Conservation (phyloP, 768 basidiomycete genomes). For the Holtermannia corniformis region DNA sequence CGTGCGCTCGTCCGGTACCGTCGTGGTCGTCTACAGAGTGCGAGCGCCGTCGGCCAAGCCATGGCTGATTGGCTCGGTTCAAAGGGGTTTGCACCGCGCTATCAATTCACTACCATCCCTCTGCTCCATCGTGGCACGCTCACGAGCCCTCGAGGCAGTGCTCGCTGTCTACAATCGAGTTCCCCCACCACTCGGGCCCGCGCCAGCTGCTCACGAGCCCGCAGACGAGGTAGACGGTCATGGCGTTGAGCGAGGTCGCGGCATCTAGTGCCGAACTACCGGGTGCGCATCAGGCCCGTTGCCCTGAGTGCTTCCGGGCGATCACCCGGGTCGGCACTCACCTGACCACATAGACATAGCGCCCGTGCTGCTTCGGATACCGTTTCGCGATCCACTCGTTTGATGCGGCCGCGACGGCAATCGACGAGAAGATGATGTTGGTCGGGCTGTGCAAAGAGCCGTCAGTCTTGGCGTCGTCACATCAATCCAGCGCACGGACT, state of each 20-base stretch:
- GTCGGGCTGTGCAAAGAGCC: conserved; percentile 18
- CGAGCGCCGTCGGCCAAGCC: too few species aligned
- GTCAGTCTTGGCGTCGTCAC: conserved; percentile 1
- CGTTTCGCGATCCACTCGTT: conserved; percentile 28
- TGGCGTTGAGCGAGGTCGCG: conserved; percentile 37
- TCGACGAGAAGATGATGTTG: conserved; percentile 37
- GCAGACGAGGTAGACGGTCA: conserved; percentile 38
- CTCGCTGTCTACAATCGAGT: conserved; percentile 35
- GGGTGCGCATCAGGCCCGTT: too few species aligned
- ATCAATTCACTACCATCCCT: too few species aligned
- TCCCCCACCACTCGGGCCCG: conserved; percentile 38
- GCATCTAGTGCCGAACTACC: conserved; percentile 41
- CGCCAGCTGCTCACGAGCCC: conserved; percentile 27
- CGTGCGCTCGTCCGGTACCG: too few species aligned
- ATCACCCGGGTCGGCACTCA: conserved; percentile 6
- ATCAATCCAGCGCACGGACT: conserved; percentile 14
- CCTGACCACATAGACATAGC: conserved; percentile 36
- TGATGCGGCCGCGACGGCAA: conserved; percentile 24
- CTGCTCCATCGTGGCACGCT: too few species aligned
- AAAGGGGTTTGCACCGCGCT: too few species aligned
- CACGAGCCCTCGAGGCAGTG: conserved; percentile 36
- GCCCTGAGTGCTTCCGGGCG: neutral
- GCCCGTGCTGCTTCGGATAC: conserved; percentile 26
- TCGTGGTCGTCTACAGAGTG: too few species aligned
- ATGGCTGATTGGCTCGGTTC: too few species aligned